Conservation (phyloP, 306 rosid genomes). For the Fragaria iinumae region DNA sequence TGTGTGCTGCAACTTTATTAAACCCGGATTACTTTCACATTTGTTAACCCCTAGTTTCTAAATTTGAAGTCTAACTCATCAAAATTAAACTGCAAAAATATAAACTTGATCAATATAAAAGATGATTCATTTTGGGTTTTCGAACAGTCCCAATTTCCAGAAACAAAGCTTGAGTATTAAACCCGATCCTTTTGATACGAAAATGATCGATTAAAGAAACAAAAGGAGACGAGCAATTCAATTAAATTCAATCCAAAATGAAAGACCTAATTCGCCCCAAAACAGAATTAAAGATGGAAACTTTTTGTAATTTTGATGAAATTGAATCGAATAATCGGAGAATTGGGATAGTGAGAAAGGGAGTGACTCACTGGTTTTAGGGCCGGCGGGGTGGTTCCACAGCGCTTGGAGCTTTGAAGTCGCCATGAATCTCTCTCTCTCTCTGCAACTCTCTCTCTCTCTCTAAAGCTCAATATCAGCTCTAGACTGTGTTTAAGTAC, state of each 20-base stretch:
- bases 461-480: neutral
- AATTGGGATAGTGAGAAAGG: neutral
- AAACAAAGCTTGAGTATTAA: neutral
- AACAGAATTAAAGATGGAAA: neutral
- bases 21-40: neutral
- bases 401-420: conserved; percentile 85
- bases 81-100: neutral
- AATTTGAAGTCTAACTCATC: neutral
- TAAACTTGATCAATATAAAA: neutral
- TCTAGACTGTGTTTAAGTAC: neutral
- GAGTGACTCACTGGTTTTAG: conserved; percentile 83
- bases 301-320: neutral
- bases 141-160: neutral
- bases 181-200: neutral
- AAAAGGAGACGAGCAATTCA: no score
- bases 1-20: neutral
- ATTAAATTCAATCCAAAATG: neutral
- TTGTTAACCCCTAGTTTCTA: neutral
- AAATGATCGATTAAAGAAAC: neutral
- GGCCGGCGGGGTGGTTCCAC: conserved; percentile 98
- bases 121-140: neutral
- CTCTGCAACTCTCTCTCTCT: conserved; percentile 11
- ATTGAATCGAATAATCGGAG: neutral
- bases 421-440: conserved; percentile 48
- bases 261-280: neutral